Conservation (phyloP, 2,329 filamentous ascomycete species). For the Hymenoscyphus fraxineus region DNA sequence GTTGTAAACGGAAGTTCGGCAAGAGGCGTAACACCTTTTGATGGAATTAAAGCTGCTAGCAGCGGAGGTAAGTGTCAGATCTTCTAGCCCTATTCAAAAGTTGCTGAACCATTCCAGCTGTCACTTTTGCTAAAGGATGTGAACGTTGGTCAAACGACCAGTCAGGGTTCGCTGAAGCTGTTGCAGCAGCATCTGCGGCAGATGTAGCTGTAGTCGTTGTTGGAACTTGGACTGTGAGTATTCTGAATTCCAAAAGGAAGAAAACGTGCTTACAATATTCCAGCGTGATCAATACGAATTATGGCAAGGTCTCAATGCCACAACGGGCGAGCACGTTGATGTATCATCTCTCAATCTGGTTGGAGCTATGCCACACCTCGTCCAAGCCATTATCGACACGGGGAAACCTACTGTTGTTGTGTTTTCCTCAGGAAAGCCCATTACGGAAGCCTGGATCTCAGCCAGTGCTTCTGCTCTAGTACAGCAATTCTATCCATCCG, state of each 20-base stretch:
- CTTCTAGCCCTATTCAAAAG: neutral
- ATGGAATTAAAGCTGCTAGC: constrained; percentile 61
- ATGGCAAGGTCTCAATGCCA: constrained; percentile 68
- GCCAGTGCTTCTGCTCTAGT: constrained; percentile 60
- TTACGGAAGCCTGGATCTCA: constrained; percentile 71
- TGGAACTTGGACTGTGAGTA: constrained; percentile 60
- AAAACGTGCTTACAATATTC: neutral
- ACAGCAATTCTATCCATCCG: constrained; percentile 72
- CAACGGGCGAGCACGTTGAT: constrained; percentile 72
- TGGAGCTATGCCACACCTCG: constrained; percentile 64
- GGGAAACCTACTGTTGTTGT: constrained; percentile 75
- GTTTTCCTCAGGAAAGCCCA: constrained; percentile 75
- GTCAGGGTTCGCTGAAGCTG: constrained; percentile 62
- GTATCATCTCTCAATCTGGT: constrained; percentile 60
- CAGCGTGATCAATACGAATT: constrained; percentile 65
- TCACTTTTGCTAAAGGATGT: constrained; percentile 67
- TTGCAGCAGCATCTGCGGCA: constrained; percentile 60
- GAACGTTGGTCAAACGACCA: constrained; percentile 70
- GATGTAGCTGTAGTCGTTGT: constrained; percentile 72
- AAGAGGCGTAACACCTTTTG: constrained; percentile 64
- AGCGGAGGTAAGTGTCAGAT: constrained; percentile 42
- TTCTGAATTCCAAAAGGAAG: neutral
- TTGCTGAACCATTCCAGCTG: constrained; percentile 23
- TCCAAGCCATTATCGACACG: constrained; percentile 63
- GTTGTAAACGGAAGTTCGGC: constrained; percentile 62